phyloP scores from a whole-genome alignment of 2,329 filamentous ascomycete species.

The Stenocarpella maydis region DNA sequence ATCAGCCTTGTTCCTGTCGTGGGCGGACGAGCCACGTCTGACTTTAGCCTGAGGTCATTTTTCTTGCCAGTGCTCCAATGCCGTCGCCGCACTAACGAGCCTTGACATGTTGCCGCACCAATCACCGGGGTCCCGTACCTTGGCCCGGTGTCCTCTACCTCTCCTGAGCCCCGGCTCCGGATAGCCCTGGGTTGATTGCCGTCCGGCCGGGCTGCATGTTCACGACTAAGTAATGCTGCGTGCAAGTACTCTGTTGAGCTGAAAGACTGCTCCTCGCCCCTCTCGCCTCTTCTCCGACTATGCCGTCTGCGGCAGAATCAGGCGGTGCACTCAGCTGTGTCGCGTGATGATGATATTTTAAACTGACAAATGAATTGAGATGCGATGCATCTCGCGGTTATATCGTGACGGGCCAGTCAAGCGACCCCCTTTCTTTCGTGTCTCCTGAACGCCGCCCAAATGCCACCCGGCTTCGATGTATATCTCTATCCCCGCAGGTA shows the following conservation, averaged over 20 bases:
- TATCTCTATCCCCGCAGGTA: constrained; percentile 19
- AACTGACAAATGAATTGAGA: constrained; percentile 8
- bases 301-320: constrained; percentile 2
- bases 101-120: constrained; percentile 32
- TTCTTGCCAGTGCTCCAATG: constrained; percentile 21
- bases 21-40: not conserved
- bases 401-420: constrained; percentile 28
- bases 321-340: not conserved
- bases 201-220: constrained; percentile 8
- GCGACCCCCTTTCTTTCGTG: constrained; percentile 12
- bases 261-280: not conserved
- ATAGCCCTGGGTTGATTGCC: constrained; percentile 8
- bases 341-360: not conserved
- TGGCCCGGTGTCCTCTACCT: not conserved
- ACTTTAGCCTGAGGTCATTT: constrained; percentile 30
- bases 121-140: constrained; percentile 32
- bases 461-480: constrained; percentile 27
- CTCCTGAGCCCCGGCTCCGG: not conserved
- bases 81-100: constrained; percentile 19
- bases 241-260: not conserved
- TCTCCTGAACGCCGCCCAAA: constrained; percentile 35
- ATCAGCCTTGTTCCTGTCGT: constrained; percentile 33
- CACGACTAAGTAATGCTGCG: not conserved
- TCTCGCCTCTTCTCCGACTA: not conserved
- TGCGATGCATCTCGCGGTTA: constrained; percentile 7